These are phyloP conservation scores for Scedosporium apiospermum DNA, from an alignment of 2,329 filamentous ascomycete species.

Conservation along the genomic window DNA sequence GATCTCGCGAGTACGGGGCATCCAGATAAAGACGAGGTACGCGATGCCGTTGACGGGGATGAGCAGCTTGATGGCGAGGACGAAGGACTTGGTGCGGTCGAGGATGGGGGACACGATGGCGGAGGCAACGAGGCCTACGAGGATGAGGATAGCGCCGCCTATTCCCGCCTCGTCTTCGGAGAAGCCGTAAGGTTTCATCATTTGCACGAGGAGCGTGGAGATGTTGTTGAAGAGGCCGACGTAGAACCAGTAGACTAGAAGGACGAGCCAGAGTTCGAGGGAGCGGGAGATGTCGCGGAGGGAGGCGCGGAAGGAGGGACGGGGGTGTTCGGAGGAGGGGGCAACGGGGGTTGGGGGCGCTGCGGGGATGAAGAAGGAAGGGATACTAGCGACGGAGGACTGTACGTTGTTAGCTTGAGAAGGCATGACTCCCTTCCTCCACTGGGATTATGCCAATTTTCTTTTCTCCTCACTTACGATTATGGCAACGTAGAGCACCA, in stretches of 20 bases:
- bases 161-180: conserved; percentile 78
- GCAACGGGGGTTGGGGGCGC: conserved; percentile 69
- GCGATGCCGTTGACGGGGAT: conserved; percentile 64
- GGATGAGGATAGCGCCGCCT: conserved; percentile 78
- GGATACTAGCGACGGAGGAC: conserved; percentile 57
- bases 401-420: conserved; percentile 14
- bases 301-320: conserved; percentile 41
- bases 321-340: conserved; percentile 52
- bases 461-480: conserved; percentile 47
- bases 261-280: conserved; percentile 68
- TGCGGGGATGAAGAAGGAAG: conserved; percentile 72
- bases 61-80: conserved; percentile 61
- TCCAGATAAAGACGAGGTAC: conserved; percentile 76
- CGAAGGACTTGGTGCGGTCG: conserved; percentile 74
- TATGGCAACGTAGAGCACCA: conserved; percentile 77
- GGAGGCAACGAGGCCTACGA: conserved; percentile 71
- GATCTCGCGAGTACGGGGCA: conserved; percentile 47
- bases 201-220: conserved; percentile 81
- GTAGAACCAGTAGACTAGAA: conserved; percentile 73
- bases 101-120: conserved; percentile 74
- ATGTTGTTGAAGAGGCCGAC: conserved; percentile 91
- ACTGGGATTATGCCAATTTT: no score
- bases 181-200: conserved; percentile 80
- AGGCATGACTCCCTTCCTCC: no score
- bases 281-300: conserved; percentile 44